These are phyloP conservation scores for Neopestalotiopsis sp. DNA, from an alignment of 2,329 filamentous ascomycete species.

Conservation along the genomic window DNA sequence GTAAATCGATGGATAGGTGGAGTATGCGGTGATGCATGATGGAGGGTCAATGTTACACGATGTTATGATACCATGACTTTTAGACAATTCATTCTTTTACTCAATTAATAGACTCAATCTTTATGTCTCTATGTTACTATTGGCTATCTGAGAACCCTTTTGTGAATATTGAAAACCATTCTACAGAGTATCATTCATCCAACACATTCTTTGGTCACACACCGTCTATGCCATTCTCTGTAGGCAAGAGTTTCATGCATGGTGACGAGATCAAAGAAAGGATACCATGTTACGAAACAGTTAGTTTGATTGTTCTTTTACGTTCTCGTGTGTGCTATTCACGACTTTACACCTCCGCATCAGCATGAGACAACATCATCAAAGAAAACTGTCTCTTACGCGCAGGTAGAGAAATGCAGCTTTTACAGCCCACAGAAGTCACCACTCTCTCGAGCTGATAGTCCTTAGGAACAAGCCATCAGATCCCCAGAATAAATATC, in stretches of 20 bases:
- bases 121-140: too few relatives aligned
- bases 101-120: not conserved
- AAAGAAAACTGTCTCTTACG: not conserved
- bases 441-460: too few relatives aligned
- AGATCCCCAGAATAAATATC: too few relatives aligned
- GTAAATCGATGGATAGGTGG: conserved; percentile 10
- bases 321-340: not conserved
- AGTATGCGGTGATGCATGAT: conserved; percentile 1
- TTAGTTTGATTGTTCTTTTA: not conserved
- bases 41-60: not conserved
- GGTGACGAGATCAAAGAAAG: not conserved
- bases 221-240: too few relatives aligned
- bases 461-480: too few relatives aligned
- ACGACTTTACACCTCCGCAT: not conserved
- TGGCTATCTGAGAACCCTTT: too few relatives aligned
- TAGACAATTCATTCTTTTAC: not conserved
- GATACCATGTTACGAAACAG: not conserved
- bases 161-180: too few relatives aligned
- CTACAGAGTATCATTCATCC: too few relatives aligned
- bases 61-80: not conserved
- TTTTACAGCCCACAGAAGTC: too few relatives aligned
- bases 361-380: not conserved
- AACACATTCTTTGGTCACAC: too few relatives aligned
- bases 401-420: not conserved
- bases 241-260: too few relatives aligned